Evolutionary conservation across 208 protist species (phyloP).

Genomic region (Leishmania major): DNA sequence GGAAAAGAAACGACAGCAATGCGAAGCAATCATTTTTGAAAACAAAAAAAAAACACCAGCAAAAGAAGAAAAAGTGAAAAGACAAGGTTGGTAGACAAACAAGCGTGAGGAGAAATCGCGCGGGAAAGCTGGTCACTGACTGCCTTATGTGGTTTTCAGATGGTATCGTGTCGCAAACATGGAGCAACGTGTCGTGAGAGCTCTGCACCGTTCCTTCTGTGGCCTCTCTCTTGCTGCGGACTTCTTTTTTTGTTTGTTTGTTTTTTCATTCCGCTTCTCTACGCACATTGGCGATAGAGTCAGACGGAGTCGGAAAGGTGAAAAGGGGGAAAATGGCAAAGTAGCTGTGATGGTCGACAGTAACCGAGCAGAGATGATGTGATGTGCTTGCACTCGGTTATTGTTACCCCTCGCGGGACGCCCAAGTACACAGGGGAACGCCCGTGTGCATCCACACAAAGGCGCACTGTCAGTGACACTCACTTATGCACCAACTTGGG

Average conservation of each 20-base stretch:
- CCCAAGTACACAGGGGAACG: background rate
- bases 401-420: background rate
- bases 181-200: background rate
- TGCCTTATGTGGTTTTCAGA: background rate
- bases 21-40: no score
- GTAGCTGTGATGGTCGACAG: background rate
- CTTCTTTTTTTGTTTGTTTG: background rate
- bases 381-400: background rate
- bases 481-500: background rate
- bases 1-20: background rate
- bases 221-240: background rate
- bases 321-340: background rate
- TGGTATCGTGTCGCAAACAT: background rate
- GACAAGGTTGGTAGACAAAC: background rate
- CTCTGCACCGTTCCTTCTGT: no score
- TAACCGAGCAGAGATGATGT: background rate
- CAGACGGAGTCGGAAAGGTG: background rate
- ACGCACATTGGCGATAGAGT: background rate
- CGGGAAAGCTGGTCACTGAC: background rate
- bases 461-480: background rate
- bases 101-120: background rate
- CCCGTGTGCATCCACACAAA: background rate
- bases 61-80: background rate
- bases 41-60: background rate
- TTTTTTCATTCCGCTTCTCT: background rate